Evolutionary conservation across 345 rosid genomes (phyloP), one percentile per base, ranked within the genome.

Genomic region (Ailanthus altissimus): DNA sequence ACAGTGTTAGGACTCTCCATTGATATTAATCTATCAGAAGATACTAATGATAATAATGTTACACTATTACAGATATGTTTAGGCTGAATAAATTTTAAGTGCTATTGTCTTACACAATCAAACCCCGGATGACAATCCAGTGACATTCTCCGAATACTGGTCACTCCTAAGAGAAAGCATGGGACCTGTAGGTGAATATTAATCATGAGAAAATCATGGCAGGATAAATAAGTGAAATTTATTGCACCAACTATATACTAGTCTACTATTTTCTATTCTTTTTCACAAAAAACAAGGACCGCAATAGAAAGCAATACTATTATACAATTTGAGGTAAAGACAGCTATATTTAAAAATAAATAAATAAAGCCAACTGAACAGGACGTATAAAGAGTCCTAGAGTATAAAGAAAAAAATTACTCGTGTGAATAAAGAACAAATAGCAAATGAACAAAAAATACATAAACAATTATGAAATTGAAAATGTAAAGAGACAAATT

Each of bases 61-160:
- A 46, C 63, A 64, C 62, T 25, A 69, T 45, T 2, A 32, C 1
- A 32, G 45, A 56, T 13, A 42, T 23, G 23, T 66, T 49, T 53
- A 42, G 62, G 21, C 72, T 63, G 21, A 25, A 23, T 32, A 71
- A 18, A 9, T 62, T 36, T 28, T 75, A 60, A 72, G 38, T 38
- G 54, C 20, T 45, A 77, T 56, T 25, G 65, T 38, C 90, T 87
- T 90, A 95, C 99, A 69, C 79, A 81, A 83, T 93, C 98, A 87
- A 93, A 95, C 38, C 97, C 99, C 21, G 89, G 96, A 84, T 95
- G 93, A 82, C 89, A 83, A 85, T 92, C 77, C 43, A 93, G 77
- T 59, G 92, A 93, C 97, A 93, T 95, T 82, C 89, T 87, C 74
- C 94, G 87, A 69, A 91, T 89, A 80, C 85, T 92, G 65, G 90